A percentile compares a stretch with the other conserved stretches of the same genome.
These are phyloP conservation scores for Globisporangium lucens DNA, from an alignment of 352 stramenopile species.

Conservation along the genomic window DNA sequence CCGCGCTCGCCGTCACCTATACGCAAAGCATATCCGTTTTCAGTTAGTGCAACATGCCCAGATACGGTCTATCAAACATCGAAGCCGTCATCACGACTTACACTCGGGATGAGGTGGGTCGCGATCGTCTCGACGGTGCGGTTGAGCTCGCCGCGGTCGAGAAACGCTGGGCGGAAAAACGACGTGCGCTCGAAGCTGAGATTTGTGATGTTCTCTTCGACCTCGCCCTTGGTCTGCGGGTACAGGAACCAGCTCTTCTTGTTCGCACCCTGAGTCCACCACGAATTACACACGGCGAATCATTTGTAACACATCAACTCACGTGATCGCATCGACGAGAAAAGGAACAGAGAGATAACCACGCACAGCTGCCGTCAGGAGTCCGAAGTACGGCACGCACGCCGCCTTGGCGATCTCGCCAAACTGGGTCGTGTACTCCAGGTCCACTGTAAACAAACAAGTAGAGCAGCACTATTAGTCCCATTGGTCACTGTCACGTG, in stretches of 20 bases:
- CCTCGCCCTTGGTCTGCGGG: conserved; percentile 71
- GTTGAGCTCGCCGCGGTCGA: conserved; percentile 55
- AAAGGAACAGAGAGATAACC: not conserved
- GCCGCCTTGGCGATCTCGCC: conserved; percentile 44
- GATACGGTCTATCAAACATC: too few relatives aligned
- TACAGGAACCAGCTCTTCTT: conserved; percentile 82
- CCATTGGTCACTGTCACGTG: not conserved
- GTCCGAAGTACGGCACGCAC: conserved; percentile 54
- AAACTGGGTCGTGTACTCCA: conserved; percentile 65
- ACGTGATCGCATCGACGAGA: not conserved
- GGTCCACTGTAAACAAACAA: conserved; percentile 41
- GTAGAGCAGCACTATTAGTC: conserved; percentile 1
- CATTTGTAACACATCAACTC: not conserved
- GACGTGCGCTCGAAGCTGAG: conserved; percentile 47
- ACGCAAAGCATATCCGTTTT: conserved; percentile 10
- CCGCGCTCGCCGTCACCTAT: conserved; percentile 41
- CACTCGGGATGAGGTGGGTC: conserved; percentile 45
- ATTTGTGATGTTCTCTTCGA: conserved; percentile 55
- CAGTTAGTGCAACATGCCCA: not conserved
- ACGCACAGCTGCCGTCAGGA: conserved; percentile 59
- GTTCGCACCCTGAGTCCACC: conserved; percentile 33
- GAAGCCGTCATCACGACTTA: conserved; percentile 23
- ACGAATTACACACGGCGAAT: not conserved
- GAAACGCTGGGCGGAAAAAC: conserved; percentile 57
- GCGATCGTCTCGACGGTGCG: conserved; percentile 54